A percentile compares a stretch with the other conserved stretches of the same genome.
These are phyloP conservation scores for Penicillium maclennaniae DNA, from an alignment of 495 filamentous ascomycete genomes.

Conservation along the genomic window DNA sequence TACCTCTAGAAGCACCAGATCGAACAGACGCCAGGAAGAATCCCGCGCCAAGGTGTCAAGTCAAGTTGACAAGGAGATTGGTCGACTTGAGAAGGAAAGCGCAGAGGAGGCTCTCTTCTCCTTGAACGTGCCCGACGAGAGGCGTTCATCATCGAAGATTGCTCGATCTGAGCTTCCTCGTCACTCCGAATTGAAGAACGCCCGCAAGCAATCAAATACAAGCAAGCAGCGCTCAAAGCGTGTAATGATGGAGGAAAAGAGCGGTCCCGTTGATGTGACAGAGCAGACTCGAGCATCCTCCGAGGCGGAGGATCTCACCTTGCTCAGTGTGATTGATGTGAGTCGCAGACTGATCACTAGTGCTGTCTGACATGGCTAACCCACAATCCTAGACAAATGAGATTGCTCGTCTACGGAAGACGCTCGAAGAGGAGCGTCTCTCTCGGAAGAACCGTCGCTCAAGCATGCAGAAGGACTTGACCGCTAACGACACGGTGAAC, in stretches of 20 bases:
- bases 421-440: conserved; percentile 46
- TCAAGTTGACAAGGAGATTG: conserved; percentile 45
- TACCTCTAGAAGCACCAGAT: conserved; percentile 32
- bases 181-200: conserved; percentile 14
- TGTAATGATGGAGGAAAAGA: conserved; percentile 41
- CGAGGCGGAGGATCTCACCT: conserved; percentile 36
- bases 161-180: conserved; percentile 18
- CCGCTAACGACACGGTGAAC: conserved; percentile 32
- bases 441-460: conserved; percentile 44
- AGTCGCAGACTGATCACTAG: conserved; percentile 6
- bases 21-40: conserved; percentile 32
- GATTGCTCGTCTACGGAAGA: conserved; percentile 47
- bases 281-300: conserved; percentile 32
- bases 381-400: conserved; percentile 33
- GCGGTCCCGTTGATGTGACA: conserved; percentile 32
- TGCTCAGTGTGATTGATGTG: conserved; percentile 48
- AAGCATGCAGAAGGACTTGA: conserved; percentile 25
- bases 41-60: conserved; percentile 33
- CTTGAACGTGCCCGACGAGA: conserved; percentile 29
- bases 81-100: conserved; percentile 38
- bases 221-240: conserved; percentile 46
- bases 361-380: conserved; percentile 1
- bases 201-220: conserved; percentile 37
- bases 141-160: conserved; percentile 23
- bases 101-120: conserved; percentile 48